phyloP scores from a whole-genome alignment of 1,284 basidiomycete genomes.

The Ceratobasidium sp. region DNA sequence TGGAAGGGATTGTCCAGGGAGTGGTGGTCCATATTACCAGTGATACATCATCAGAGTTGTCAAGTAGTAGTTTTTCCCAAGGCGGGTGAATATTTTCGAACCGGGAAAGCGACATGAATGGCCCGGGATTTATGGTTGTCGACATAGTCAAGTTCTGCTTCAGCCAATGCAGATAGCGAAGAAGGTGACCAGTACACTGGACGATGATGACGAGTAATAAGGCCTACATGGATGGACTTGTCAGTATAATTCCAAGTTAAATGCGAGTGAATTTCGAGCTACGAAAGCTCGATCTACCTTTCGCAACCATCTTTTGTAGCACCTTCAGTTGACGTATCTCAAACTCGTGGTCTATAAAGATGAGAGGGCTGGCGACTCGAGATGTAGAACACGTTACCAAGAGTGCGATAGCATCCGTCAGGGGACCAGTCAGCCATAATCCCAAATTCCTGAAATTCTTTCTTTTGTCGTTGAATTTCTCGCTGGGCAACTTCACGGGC shows the following conservation, averaged over 20 bases:
- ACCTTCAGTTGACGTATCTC: constrained; percentile 88
- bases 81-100: constrained; percentile 26
- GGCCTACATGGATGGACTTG: constrained; percentile 53
- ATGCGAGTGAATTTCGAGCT: not conserved
- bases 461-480: constrained; percentile 79
- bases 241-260: not conserved
- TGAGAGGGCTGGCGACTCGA: constrained; percentile 7
- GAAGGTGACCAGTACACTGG: constrained; percentile 98
- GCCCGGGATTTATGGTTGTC: constrained; percentile 89
- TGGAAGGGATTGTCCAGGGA: constrained; percentile 95
- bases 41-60: constrained; percentile 49
- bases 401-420: constrained; percentile 82
- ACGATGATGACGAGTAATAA: constrained; percentile 86
- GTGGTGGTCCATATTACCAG: constrained; percentile 98
- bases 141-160: constrained; percentile 92
- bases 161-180: constrained; percentile 91
- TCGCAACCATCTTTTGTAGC: constrained; percentile 88
- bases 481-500: constrained; percentile 77
- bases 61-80: constrained; percentile 39
- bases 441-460: constrained; percentile 82
- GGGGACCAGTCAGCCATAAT: constrained; percentile 93
- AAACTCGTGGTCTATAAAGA: constrained; percentile 73
- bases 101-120: constrained; percentile 83
- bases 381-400: constrained; percentile 61
- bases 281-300: constrained; percentile 60